Percentiles rank a stretch among this genome's conserved stretches.
These are phyloP conservation scores for Mycosphaerelloides madeirae DNA, from an alignment of 2,329 filamentous ascomycete species.

Conservation along the genomic window DNA sequence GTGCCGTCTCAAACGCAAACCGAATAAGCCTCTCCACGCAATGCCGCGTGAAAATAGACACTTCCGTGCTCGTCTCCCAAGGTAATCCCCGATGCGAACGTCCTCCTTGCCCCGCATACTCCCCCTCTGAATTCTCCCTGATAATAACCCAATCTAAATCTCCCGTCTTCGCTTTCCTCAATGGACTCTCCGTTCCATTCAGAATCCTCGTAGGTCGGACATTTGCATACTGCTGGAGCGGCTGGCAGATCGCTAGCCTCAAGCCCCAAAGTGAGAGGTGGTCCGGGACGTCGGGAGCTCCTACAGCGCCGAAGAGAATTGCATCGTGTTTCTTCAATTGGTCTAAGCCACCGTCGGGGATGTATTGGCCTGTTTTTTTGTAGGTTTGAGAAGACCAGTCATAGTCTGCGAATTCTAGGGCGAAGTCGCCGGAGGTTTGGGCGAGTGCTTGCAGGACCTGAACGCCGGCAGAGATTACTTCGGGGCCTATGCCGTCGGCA, in stretches of 20 bases:
- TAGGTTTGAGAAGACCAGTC: slow-evolving; percentile 66
- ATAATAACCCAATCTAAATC: slow-evolving; percentile 65
- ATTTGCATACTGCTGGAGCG: slow-evolving; percentile 55
- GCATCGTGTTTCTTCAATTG: slow-evolving; percentile 57
- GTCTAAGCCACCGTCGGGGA: slow-evolving; percentile 57
- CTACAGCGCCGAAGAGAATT: slow-evolving; percentile 65
- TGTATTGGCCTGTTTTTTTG: slow-evolving; percentile 61
- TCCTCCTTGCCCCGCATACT: slow-evolving; percentile 62
- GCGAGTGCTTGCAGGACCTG: slow-evolving; percentile 55
- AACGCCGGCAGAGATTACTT: slow-evolving; percentile 62
- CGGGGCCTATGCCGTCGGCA: slow-evolving; percentile 65
- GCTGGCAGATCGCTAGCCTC: slow-evolving; percentile 52
- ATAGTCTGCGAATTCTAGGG: slow-evolving; percentile 57
- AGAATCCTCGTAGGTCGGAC: slow-evolving; percentile 58
- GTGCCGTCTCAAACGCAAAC: slow-evolving; percentile 60
- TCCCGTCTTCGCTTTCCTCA: slow-evolving; percentile 50
- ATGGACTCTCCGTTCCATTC: slow-evolving; percentile 55
- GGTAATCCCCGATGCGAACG: slow-evolving; percentile 54
- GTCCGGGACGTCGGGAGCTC: slow-evolving; percentile 54
- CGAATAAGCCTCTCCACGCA: slow-evolving; percentile 57
- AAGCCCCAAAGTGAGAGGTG: slow-evolving; percentile 49
- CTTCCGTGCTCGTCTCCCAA: slow-evolving; percentile 60
- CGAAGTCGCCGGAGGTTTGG: slow-evolving; percentile 49
- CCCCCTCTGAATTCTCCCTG: slow-evolving; percentile 63
- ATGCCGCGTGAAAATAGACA: slow-evolving; percentile 59